Conservation (phyloP, 768 basidiomycete species). For the Tricholoma flavovirens region DNA sequence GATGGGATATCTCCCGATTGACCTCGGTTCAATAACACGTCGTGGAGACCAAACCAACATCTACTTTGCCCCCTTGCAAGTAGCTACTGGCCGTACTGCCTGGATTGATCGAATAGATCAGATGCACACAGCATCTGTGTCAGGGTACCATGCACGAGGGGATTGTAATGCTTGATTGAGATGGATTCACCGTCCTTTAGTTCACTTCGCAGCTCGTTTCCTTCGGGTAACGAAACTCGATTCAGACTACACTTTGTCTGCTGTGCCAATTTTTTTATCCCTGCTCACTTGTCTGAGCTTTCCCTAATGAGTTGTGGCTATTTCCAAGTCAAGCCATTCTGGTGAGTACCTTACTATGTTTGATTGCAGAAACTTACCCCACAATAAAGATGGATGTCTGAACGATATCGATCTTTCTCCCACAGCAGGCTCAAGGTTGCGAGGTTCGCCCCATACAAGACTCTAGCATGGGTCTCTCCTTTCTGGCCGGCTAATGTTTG, state of each 20-base stretch:
- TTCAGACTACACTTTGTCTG: slow-evolving; percentile 43
- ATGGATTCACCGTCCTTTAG: slow-evolving; percentile 22
- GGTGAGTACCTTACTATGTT: too few relatives aligned
- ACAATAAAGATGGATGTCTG: too few relatives aligned
- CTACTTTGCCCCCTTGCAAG: neutral
- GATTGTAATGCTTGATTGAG: slow-evolving; percentile 3
- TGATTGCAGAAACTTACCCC: too few relatives aligned
- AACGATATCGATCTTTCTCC: too few relatives aligned
- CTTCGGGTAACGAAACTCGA: slow-evolving; percentile 26
- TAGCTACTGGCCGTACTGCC: neutral
- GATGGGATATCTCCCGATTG: neutral
- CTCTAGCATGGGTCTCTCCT: slow-evolving; percentile 10
- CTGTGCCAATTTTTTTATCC: slow-evolving; percentile 20
- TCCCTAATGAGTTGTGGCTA: neutral
- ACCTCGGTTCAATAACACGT: neutral
- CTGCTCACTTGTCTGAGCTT: slow-evolving; percentile 7
- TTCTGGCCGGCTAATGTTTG: slow-evolving; percentile 31
- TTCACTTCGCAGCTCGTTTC: slow-evolving; percentile 31
- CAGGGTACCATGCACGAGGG: slow-evolving; percentile 6
- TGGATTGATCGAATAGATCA: neutral
- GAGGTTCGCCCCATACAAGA: slow-evolving; percentile 32
- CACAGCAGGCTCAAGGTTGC: slow-evolving; percentile 20
- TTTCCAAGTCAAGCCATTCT: neutral
- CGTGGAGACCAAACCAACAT: neutral
- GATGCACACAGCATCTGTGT: neutral